These are phyloP conservation scores for Phytophthora fragariae DNA, from an alignment of 352 stramenopile species.

Conservation along the genomic window DNA sequence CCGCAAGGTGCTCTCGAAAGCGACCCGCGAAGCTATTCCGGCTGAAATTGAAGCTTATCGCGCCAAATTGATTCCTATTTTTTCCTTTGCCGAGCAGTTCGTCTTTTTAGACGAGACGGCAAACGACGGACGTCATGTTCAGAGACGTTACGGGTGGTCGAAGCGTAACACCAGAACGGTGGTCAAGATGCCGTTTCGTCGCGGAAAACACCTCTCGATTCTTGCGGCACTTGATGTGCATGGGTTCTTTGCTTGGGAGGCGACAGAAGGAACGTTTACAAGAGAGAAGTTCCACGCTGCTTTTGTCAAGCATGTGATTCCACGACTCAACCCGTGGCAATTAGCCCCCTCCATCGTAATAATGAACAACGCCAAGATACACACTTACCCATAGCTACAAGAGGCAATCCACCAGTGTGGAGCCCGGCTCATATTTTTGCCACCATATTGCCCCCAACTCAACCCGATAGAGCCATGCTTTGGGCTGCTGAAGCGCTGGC, in stretches of 20 bases:
- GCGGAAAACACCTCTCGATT: not conserved
- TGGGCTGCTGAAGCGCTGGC: not conserved
- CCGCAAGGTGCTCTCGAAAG: slow-evolving; percentile 9
- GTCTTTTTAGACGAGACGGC: not conserved
- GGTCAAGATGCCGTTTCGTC: not conserved
- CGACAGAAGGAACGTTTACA: not conserved
- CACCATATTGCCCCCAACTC: not conserved
- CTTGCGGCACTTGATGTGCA: not conserved
- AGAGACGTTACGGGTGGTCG: not conserved
- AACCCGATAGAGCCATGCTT: not conserved
- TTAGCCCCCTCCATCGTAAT: not conserved
- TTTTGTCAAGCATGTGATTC: not conserved
- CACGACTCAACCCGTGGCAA: not conserved
- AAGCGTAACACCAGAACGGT: not conserved
- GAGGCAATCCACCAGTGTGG: not conserved
- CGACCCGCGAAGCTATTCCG: slow-evolving; percentile 1
- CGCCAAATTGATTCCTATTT: not conserved
- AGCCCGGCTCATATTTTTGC: not conserved
- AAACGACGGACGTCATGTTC: not conserved
- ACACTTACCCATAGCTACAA: not conserved
- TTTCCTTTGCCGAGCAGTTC: not conserved
- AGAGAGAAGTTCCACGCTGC: not conserved
- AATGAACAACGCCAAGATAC: not conserved
- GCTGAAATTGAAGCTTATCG: slow-evolving; percentile 4
- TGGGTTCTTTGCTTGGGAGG: not conserved